Evolutionary conservation across 2,329 filamentous ascomycete genomes (phyloP), one percentile per base, ranked within the genome.

Genomic region (Cytospora chrysosperma): DNA sequence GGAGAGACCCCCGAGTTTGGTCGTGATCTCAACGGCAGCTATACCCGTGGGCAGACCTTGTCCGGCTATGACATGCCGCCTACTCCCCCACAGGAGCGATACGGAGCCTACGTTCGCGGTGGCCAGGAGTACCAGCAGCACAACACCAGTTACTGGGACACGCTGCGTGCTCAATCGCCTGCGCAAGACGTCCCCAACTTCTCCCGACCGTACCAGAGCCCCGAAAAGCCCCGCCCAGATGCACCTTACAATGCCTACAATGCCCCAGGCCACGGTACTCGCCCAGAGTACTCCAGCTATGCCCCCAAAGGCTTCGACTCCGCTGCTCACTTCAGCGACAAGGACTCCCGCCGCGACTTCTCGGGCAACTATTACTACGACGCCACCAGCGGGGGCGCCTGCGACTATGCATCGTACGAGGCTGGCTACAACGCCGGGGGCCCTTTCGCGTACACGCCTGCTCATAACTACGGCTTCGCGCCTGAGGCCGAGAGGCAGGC

Each of bases 311-410:
- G 43, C 27, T 65, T 59, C 53, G 7, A 63, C 24, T 63, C 56
- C 9, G 60, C 63, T 28, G 37, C 60, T 12, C 56, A 56, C 56
- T 63, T 59, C 52, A 63, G 56, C 52, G 63, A 65, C 28, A 59
- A 56, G n/a, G 58, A 62, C 53, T 34, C 40, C 24, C 52, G 27
- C 12, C 63, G 60, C 32, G 56, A 53, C 26, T 63, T 56, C 37
- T 60, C 60, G 13, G 56, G 63, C 19, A 53, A 61, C 4, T 61
- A 37, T n/a, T 61, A 61, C 37, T 27, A 50, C 28, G 51, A 50
- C 17, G 15, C 15, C 2, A 13, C 51, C 34, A 13, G 27, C 15
- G 37, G 37, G 37, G 28, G 27, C 9, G 8, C 32, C 5, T 50
- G 27, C 40, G 51, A 61, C 21, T 37, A 55, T 49, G 37, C 59